phyloP scores from a whole-genome alignment of 768 basidiomycete genomes.

The Mycena indigotica region DNA sequence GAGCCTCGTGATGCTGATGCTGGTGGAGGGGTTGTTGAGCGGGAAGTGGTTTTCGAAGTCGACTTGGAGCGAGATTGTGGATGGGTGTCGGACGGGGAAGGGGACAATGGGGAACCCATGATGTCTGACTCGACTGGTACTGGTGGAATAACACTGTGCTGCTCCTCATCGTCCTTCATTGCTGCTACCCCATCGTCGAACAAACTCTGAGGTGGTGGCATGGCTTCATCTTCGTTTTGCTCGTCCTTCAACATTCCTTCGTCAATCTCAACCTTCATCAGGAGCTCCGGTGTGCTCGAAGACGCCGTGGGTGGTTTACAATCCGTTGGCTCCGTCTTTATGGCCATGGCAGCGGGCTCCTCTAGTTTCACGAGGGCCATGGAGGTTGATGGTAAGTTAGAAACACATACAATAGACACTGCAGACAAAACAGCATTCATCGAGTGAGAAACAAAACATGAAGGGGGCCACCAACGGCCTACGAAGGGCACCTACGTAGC shows the following conservation, averaged over 20 bases:
- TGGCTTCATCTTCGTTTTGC: background rate
- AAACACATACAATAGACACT: constrained; percentile 1
- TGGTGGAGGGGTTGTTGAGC: constrained; percentile 44
- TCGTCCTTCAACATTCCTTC: background rate
- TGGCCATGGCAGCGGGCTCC: background rate
- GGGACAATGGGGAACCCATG: constrained; percentile 39
- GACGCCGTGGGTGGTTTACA: background rate
- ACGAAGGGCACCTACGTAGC: background rate
- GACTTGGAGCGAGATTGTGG: constrained; percentile 35
- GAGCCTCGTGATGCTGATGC: constrained; percentile 26
- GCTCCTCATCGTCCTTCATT: background rate
- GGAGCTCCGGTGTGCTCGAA: background rate
- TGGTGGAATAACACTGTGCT: too few species aligned
- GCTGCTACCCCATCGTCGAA: background rate
- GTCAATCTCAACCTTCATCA: background rate
- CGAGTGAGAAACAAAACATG: background rate
- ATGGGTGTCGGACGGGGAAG: constrained; percentile 7
- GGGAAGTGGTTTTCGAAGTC: constrained; percentile 38
- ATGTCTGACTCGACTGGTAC: too few species aligned
- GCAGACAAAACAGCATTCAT: background rate
- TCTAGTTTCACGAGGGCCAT: constrained; percentile 2
- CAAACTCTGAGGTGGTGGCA: background rate
- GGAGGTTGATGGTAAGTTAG: constrained; percentile 1
- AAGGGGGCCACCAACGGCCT: background rate
- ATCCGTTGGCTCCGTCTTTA: background rate